These are phyloP conservation scores for Cladosporium sphaerospermum DNA, from an alignment of 2,329 filamentous ascomycete genomes.

Conservation along the genomic window DNA sequence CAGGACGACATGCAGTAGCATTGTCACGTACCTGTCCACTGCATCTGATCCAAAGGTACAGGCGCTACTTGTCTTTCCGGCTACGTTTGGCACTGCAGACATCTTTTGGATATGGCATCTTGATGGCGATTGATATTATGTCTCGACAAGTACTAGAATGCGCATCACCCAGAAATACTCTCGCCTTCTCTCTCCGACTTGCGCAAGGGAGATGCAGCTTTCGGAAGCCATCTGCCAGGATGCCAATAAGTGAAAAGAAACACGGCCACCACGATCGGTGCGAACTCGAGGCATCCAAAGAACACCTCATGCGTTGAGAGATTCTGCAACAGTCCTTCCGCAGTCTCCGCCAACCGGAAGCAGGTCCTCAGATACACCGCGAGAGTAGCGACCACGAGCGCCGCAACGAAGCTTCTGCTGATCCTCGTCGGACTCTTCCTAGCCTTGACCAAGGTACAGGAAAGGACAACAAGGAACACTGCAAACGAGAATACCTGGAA, in stretches of 20 bases:
- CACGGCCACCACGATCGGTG: slow-evolving; percentile 47
- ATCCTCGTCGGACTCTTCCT: slow-evolving; percentile 24
- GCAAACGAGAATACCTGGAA: slow-evolving; percentile 50
- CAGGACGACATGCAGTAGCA: slow-evolving; percentile 14
- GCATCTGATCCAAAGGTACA: slow-evolving; percentile 10
- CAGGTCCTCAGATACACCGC: slow-evolving; percentile 49
- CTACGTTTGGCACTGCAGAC: slow-evolving; percentile 11
- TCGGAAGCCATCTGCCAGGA: slow-evolving; percentile 35
- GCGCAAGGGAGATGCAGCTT: neutral
- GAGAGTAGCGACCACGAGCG: slow-evolving; percentile 41
- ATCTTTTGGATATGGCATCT: slow-evolving; percentile 9
- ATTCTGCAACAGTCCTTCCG: slow-evolving; percentile 42
- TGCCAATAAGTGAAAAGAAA: slow-evolving; percentile 41
- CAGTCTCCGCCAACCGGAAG: slow-evolving; percentile 51
- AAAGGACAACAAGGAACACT: slow-evolving; percentile 42
- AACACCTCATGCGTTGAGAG: slow-evolving; percentile 47
- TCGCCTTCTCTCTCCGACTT: slow-evolving; percentile 1
- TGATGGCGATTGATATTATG: neutral
- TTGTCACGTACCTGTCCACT: slow-evolving; percentile 14
- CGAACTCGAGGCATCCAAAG: slow-evolving; percentile 51
- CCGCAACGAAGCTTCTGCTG: slow-evolving; percentile 36
- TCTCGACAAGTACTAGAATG: neutral
- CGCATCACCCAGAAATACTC: neutral
- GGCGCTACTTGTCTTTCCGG: slow-evolving; percentile 16
- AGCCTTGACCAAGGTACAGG: slow-evolving; percentile 38